A percentile compares a stretch with the other conserved stretches of the same genome.
Evolutionary conservation across 352 stramenopile species (phyloP).

Genomic region (Pilasporangium apinafurcum): DNA sequence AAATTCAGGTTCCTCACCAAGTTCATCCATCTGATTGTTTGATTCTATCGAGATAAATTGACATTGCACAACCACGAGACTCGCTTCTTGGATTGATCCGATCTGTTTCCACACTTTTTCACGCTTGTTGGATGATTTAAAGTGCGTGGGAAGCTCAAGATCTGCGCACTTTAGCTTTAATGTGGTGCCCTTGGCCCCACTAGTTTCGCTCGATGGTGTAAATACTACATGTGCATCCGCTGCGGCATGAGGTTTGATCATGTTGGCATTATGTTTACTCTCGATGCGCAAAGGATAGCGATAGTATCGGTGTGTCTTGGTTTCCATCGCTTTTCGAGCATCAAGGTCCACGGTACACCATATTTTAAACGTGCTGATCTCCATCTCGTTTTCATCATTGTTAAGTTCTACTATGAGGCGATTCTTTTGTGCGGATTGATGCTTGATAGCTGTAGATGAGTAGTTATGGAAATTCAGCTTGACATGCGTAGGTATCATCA

Average conservation of each 20-base stretch:
- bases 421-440: conserved; percentile 18
- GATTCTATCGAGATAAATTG: conserved; percentile 38
- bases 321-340: conserved; percentile 48
- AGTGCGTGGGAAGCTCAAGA: conserved; percentile 26
- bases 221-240: conserved; percentile 30
- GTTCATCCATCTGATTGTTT: conserved; percentile 11
- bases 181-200: neutral
- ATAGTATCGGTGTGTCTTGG: conserved; percentile 43
- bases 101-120: conserved; percentile 71
- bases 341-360: conserved; percentile 32
- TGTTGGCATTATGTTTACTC: neutral
- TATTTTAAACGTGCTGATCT: neutral
- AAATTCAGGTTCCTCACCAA: conserved; percentile 7
- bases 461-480: conserved; percentile 41
- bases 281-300: conserved; percentile 36
- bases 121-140: neutral
- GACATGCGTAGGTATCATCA: conserved; percentile 17
- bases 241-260: conserved; percentile 26
- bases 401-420: conserved; percentile 60
- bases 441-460: neutral
- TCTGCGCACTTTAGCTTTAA: conserved; percentile 30
- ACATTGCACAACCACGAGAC: conserved; percentile 64
- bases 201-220: too few relatives aligned
- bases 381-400: conserved; percentile 12
- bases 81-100: conserved; percentile 56